Percentiles rank a stretch among this genome's conserved stretches.
Evolutionary conservation across 2,329 filamentous ascomycete species (phyloP).

Genomic region (Aspergillus terreus): DNA sequence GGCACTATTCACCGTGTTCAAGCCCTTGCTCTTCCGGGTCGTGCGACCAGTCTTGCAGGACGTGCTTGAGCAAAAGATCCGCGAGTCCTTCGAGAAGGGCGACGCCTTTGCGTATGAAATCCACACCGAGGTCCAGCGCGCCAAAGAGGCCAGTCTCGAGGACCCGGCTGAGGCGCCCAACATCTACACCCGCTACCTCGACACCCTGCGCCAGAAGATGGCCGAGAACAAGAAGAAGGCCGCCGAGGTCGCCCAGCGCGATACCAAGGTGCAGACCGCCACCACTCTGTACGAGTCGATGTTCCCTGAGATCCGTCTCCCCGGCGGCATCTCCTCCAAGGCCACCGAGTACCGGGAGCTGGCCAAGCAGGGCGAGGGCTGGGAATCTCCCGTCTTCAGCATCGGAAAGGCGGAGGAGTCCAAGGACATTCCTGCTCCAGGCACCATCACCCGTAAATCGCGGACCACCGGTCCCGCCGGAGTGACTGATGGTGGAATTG

Average conservation of each 20-base stretch:
- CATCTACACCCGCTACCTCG: slow-evolving; percentile 81
- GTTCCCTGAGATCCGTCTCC: slow-evolving; percentile 82
- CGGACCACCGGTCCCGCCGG: slow-evolving; percentile 38
- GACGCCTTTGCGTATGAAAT: slow-evolving; percentile 72
- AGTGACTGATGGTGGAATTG: slow-evolving; percentile 18
- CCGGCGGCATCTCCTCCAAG: slow-evolving; percentile 86
- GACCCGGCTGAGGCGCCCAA: slow-evolving; percentile 73
- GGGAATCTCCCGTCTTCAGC: slow-evolving; percentile 91
- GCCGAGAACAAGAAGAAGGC: slow-evolving; percentile 76
- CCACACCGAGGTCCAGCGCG: slow-evolving; percentile 77
- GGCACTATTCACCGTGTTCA: slow-evolving; percentile 78
- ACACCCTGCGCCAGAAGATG: slow-evolving; percentile 69
- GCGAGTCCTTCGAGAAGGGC: slow-evolving; percentile 71
- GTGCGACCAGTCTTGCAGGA: slow-evolving; percentile 82
- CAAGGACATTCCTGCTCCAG: slow-evolving; percentile 61
- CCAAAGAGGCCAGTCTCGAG: slow-evolving; percentile 60
- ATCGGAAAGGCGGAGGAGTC: slow-evolving; percentile 76
- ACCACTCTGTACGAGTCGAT: slow-evolving; percentile 85
- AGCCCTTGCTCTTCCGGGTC: slow-evolving; percentile 79
- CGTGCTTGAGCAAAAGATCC: slow-evolving; percentile 83
- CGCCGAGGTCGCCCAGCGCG: slow-evolving; percentile 51
- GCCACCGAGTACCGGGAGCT: slow-evolving; percentile 90
- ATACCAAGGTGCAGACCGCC: slow-evolving; percentile 77
- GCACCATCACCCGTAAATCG: slow-evolving; percentile 55
- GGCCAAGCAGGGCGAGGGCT: slow-evolving; percentile 81